phyloP scores from a whole-genome alignment of 345 rosid genomes.

The Gynandropsis gynandra region DNA sequence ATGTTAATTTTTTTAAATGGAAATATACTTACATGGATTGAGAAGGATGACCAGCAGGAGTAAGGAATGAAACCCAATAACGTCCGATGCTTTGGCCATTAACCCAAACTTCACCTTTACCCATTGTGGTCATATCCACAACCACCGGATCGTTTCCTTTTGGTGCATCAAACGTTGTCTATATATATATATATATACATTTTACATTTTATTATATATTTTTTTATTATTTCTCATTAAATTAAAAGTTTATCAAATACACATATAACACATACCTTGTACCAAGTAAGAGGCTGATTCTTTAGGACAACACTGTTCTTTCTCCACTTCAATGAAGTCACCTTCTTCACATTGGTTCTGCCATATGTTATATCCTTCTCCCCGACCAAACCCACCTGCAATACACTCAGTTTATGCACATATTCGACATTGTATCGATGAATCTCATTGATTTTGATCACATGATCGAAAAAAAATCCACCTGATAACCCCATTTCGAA shows the following conservation, averaged over 20 bases:
- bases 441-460: slow-evolving; percentile 1
- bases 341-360: slow-evolving; percentile 28
- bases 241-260: background rate
- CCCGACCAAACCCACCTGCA: slow-evolving; percentile 64
- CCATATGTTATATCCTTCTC: slow-evolving; percentile 44
- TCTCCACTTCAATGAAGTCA: slow-evolving; percentile 35
- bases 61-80: slow-evolving; percentile 69
- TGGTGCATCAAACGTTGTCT: slow-evolving; percentile 63
- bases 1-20: too few species aligned
- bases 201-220: too few species aligned
- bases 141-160: slow-evolving; percentile 44
- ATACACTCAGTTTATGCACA: slow-evolving; percentile 8
- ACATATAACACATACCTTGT: slow-evolving; percentile 54
- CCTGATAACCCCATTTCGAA: slow-evolving; percentile 80
- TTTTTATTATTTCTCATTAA: background rate
- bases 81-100: slow-evolving; percentile 84
- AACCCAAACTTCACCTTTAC: slow-evolving; percentile 85
- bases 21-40: slow-evolving; percentile 43
- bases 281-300: slow-evolving; percentile 60
- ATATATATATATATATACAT: background rate
- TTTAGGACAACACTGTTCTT: slow-evolving; percentile 25
- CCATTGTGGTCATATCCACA: slow-evolving; percentile 57
- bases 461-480: slow-evolving; percentile 8
- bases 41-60: slow-evolving; percentile 54
- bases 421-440: background rate